Percentiles rank a stretch among this genome's conserved stretches.
These are phyloP conservation scores for Coemansia umbellata DNA, from an alignment of 192 early-diverging fungal species.

Conservation along the genomic window DNA sequence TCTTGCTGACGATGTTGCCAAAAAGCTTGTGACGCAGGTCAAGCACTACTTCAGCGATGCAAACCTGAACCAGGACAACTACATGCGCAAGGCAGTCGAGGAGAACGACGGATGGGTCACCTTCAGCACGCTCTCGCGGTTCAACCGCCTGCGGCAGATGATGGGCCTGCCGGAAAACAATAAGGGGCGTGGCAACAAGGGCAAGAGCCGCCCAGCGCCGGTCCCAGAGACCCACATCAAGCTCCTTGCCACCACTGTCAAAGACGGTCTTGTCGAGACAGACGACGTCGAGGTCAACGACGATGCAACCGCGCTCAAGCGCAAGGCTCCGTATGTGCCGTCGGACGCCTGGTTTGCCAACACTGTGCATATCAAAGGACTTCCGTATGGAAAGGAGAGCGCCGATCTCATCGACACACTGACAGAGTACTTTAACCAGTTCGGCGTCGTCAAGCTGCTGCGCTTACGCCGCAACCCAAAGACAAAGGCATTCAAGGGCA, in stretches of 20 bases:
- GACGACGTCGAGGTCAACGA: constrained; percentile 37
- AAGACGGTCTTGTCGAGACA: constrained; percentile 9
- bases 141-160: constrained; percentile 48
- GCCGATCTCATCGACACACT: constrained; percentile 25
- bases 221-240: constrained; percentile 11
- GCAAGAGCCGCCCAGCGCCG: constrained; percentile 1
- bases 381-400: constrained; percentile 32
- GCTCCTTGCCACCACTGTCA: constrained; percentile 21
- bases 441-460: constrained; percentile 23
- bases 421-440: constrained; percentile 19
- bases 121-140: constrained; percentile 27
- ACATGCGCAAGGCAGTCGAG: constrained; percentile 31
- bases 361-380: constrained; percentile 48
- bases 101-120: constrained; percentile 39
- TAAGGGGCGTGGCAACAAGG: not conserved
- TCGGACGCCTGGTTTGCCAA: constrained; percentile 40
- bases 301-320: constrained; percentile 24
- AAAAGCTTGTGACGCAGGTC: constrained; percentile 33
- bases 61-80: constrained; percentile 48
- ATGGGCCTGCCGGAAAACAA: constrained; percentile 19
- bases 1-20: constrained; percentile 16
- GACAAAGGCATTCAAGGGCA: constrained; percentile 50
- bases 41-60: constrained; percentile 53
- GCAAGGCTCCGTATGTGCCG: constrained; percentile 25
- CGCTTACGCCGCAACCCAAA: constrained; percentile 48